A percentile compares a stretch with the other conserved stretches of the same genome.
phyloP scores from a whole-genome alignment of 176 grass and related monocot species.

The Olyra latifolia region DNA sequence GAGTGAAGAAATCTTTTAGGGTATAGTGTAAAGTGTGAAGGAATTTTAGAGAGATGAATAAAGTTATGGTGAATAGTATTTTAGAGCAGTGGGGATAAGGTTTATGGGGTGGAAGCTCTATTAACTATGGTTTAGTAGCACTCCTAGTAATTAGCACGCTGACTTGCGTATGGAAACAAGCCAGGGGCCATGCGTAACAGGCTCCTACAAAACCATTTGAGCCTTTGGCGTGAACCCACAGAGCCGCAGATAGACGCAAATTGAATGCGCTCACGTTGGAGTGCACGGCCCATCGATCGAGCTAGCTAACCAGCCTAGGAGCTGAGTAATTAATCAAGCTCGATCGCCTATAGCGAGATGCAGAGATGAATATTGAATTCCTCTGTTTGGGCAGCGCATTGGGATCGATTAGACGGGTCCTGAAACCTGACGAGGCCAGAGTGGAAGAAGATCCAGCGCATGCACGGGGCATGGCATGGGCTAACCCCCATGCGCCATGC shows the following conservation, averaged over 20 bases:
- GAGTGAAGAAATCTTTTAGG: no score
- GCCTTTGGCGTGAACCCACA: neutral
- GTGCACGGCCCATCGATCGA: neutral
- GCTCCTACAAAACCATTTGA: neutral
- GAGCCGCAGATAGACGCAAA: neutral
- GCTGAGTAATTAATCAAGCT: slow-evolving; percentile 14
- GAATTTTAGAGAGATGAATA: no score
- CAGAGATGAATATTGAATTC: slow-evolving; percentile 25
- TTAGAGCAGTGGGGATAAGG: no score
- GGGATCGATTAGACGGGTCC: slow-evolving; percentile 49
- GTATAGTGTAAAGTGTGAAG: no score
- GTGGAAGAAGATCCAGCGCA: neutral
- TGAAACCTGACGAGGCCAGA: slow-evolving; percentile 38
- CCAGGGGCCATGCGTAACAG: neutral
- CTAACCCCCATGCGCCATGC: slow-evolving; percentile 23
- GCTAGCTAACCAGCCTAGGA: neutral
- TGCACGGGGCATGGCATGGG: slow-evolving; percentile 16
- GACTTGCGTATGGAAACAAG: neutral
- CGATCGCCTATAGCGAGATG: neutral
- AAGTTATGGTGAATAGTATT: no score
- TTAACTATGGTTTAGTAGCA: neutral
- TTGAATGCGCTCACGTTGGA: slow-evolving; percentile 34
- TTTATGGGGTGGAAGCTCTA: no score
- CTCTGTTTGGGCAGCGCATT: slow-evolving; percentile 35
- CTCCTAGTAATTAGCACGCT: neutral